Evolutionary conservation across 163 green algal species (phyloP), one percentile per base, ranked within the genome.

Genomic region (Scenedesmus sp.): DNA sequence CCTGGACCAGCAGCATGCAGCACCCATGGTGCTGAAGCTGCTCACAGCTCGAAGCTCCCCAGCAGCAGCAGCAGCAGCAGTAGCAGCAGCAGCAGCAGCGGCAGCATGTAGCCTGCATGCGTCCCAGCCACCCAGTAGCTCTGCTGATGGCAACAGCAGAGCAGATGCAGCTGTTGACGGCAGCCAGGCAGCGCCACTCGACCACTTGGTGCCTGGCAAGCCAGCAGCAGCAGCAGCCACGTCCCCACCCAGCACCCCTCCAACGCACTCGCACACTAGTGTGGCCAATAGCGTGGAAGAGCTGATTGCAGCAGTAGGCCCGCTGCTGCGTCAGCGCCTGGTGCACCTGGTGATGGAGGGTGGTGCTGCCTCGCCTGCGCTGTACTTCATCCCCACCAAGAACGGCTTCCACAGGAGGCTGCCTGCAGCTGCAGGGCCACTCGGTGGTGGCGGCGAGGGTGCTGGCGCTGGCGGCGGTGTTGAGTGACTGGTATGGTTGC

Each of bases 1-100:
- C 57, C n/a, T 91, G 57, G 87, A 91, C 15, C 55, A 60, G 87
- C 87, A 79, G 15, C 87, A 91, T 20, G 79, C 70, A 55, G 87
- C 87, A 4, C 59, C 87, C 4, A 91, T 91, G 87, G 76, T 87
- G 26, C 76, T 91, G 0, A 77, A 86, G 4, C 26, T 91, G 60
- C 60, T 64, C 7, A 56, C 66, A 4, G 8, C 70, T 15, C 10
- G 70, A 46, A 79, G 23, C 23, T 52, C 5, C 0, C 70, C 87
- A 54, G 20, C 74, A 66, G 46, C 34, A 55, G 57, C 87, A 77
- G 34, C 26, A 62, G 79, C 26, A 59, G 52, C 79, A 59, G 20
- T 34, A 16, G 56, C 23, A 77, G 87, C 23, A 16, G 81, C 66
- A 74, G 26, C 84, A 82, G 84, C 84, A 64, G 64, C 73, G 76